phyloP scores from a whole-genome alignment of 441 rosid genomes.

The Kokia cookei region DNA sequence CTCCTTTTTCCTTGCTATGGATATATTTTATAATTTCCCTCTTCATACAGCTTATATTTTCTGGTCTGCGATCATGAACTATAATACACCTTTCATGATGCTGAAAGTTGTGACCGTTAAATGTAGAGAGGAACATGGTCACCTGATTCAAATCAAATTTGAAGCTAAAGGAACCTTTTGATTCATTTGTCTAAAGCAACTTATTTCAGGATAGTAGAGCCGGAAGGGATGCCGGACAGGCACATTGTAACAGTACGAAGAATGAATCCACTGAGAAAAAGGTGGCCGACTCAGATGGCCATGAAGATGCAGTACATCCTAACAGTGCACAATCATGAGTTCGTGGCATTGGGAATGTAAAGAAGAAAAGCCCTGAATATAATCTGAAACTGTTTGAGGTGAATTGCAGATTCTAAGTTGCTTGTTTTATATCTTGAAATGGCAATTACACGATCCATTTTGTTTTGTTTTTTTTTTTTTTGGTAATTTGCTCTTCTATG shows the following conservation, averaged over 20 bases:
- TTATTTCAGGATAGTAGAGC: slow-evolving; percentile 43
- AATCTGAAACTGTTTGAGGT: not conserved
- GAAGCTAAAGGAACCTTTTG: not conserved
- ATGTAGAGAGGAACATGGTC: not conserved
- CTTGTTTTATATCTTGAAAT: slow-evolving; percentile 5
- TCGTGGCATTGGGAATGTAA: slow-evolving; percentile 9
- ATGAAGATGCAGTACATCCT: slow-evolving; percentile 7
- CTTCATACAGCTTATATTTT: not conserved
- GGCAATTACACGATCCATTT: not conserved
- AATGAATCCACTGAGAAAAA: slow-evolving; percentile 17
- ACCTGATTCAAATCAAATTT: not conserved
- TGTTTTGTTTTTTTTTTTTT: not conserved
- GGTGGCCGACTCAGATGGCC: slow-evolving; percentile 18
- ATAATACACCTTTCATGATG: not conserved
- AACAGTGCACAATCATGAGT: slow-evolving; percentile 10
- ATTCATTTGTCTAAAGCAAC: slow-evolving; percentile 1
- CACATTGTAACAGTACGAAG: slow-evolving; percentile 6
- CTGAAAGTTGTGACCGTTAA: not conserved
- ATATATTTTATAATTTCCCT: not conserved
- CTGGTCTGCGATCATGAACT: not conserved
- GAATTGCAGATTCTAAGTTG: slow-evolving; percentile 8
- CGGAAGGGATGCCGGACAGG: slow-evolving; percentile 24
- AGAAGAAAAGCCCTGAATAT: slow-evolving; percentile 12
- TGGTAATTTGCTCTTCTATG: not conserved
- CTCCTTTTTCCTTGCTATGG: not conserved